phyloP scores from a whole-genome alignment of 2,329 filamentous ascomycete genomes.

The Fusarium xylarioides region DNA sequence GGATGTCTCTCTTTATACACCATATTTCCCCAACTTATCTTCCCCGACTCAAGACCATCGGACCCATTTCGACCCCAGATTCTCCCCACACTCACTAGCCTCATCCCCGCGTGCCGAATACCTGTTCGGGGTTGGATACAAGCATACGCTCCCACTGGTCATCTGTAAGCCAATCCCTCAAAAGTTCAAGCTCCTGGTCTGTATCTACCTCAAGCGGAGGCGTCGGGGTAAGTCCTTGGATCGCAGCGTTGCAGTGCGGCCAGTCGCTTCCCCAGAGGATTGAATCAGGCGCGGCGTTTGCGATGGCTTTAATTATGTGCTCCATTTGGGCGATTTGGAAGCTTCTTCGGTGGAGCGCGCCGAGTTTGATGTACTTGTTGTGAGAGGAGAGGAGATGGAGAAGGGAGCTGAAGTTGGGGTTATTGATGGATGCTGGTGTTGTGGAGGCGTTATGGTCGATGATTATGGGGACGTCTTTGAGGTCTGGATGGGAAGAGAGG shows the following conservation, averaged over 20 bases:
- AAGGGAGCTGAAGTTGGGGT: neutral
- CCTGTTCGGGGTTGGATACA: neutral
- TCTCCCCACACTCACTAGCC: neutral
- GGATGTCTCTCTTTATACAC: neutral
- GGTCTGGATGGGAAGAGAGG: neutral
- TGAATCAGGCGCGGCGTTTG: neutral
- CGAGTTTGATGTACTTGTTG: neutral
- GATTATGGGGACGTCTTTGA: neutral
- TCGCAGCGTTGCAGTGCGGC: neutral
- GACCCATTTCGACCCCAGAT: neutral
- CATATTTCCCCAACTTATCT: neutral
- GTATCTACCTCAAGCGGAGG: neutral
- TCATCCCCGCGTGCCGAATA: neutral
- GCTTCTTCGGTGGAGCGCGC: neutral
- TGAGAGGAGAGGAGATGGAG: neutral
- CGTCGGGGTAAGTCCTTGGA: neutral
- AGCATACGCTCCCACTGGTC: neutral
- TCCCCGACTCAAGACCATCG: neutral
- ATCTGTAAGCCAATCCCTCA: neutral
- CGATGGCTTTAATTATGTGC: neutral
- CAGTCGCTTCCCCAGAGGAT: constrained; percentile 8
- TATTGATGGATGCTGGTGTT: neutral
- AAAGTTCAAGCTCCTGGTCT: neutral
- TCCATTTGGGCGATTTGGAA: neutral
- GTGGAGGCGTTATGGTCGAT: neutral